Base-by-base conservation (phyloP, 495 filamentous ascomycete species). In the Annulohypoxylon nitens region DNA sequence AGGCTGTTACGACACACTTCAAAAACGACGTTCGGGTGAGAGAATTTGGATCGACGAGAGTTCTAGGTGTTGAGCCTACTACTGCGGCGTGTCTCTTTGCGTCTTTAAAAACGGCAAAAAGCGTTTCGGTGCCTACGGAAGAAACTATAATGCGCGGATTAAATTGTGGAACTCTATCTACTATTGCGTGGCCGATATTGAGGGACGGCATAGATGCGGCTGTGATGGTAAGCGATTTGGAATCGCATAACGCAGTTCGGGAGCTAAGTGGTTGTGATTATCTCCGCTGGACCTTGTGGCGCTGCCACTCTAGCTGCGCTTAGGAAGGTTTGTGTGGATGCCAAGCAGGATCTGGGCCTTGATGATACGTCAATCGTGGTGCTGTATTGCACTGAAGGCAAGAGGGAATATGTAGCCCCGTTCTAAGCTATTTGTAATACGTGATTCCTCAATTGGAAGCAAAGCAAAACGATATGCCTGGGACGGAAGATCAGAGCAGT, bases 91-190 rank as follows among this genome's bases (percentile, higher is more conserved):
- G 86, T 80, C 76, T 92, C 16, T 79, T 84, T 1, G 71, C 77
- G 7, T 90, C 86, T 62, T 70, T 91, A 23, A 79, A 80, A 34
- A 76, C 75, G 5, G 85, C 84, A 5, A 59, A 81, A 37, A 78
- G 82, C 8, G 80, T 83, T 20, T 63, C 84, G 0, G 80, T 91
- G 2, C 39, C 76, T 25, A 91, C 88, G 0, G 81, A 77, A 0
- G 77, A 84, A 9, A 92, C 88, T 0, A 90, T 90, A 53, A 92
- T 92, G 90, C 82, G 84, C 66, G 90, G 90, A 5, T 87, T 91
- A 85, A 86, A 89, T 67, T 92, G 90, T 72, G 90, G 90, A 0
- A 92, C 88, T 0, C 83, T 91, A 9, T 91, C 90, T 0, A 79
- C 78, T 10, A 87, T 83, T 18, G 88, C 90, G 11, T 92, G 90